Percentiles rank a stretch among this genome's conserved stretches.
Evolutionary conservation across 2,329 filamentous ascomycete species (phyloP).

Genomic region (Setomelanomma holmii): DNA sequence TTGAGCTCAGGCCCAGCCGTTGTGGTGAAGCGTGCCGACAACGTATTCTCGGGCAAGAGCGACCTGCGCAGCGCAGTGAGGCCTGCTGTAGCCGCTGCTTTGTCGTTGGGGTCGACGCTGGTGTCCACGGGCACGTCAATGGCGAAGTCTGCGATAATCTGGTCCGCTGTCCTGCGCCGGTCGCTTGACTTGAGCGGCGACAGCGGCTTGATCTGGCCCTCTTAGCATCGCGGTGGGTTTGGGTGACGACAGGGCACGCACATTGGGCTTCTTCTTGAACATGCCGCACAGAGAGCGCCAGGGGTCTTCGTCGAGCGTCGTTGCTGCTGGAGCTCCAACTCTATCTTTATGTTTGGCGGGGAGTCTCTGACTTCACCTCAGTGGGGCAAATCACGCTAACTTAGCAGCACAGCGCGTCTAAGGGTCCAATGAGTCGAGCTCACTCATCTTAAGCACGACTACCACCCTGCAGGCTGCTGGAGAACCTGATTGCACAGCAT

Average conservation of each 20-base stretch:
- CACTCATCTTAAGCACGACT: neutral
- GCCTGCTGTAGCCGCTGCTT: slow-evolving; percentile 49
- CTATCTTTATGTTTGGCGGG: neutral
- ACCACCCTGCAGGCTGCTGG: neutral
- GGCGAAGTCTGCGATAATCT: slow-evolving; percentile 69
- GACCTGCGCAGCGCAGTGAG: slow-evolving; percentile 63
- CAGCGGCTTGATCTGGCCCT: slow-evolving; percentile 68
- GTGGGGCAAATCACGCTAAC: too few relatives aligned
- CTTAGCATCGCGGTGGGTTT: neutral
- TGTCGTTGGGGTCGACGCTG: slow-evolving; percentile 51
- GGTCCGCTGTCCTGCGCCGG: slow-evolving; percentile 69
- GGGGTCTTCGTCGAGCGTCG: neutral
- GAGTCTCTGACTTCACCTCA: slow-evolving; percentile 23
- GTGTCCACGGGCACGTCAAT: slow-evolving; percentile 55
- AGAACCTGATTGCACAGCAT: too few relatives aligned
- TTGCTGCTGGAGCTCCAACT: neutral
- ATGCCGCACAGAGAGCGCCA: slow-evolving; percentile 46
- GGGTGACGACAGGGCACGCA: slow-evolving; percentile 31
- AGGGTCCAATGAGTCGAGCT: slow-evolving; percentile 3
- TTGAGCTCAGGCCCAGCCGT: slow-evolving; percentile 68
- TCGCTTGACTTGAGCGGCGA: slow-evolving; percentile 72
- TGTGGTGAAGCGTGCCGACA: slow-evolving; percentile 70
- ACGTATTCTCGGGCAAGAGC: slow-evolving; percentile 68
- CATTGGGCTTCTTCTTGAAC: slow-evolving; percentile 71
- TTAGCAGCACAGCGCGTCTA: neutral